Percentiles rank a stretch among this genome's conserved stretches.
Evolutionary conservation across 768 basidiomycete genomes (phyloP).

Genomic region (Termitomyces sp.): DNA sequence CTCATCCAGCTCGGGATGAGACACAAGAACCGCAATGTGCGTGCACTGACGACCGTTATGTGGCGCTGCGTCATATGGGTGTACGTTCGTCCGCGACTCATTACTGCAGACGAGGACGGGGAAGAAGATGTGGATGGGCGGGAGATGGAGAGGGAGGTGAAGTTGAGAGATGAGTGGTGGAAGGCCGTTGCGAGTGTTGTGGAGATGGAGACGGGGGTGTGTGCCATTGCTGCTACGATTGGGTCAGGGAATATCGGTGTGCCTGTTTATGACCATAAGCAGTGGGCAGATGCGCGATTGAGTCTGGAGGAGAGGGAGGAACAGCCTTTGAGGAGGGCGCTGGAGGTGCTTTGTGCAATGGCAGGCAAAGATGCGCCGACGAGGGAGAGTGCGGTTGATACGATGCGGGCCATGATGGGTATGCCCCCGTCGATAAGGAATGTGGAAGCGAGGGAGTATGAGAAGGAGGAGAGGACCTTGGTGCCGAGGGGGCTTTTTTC

Average conservation of each 20-base stretch:
- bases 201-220: conserved; percentile 14
- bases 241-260: conserved; percentile 9
- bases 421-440: conserved; percentile 6
- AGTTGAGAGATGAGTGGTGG: conserved; percentile 26
- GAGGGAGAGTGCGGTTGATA: conserved; percentile 50
- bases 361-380: conserved; percentile 43
- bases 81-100: conserved; percentile 48
- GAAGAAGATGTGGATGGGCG: conserved; percentile 23
- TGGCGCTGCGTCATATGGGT: conserved; percentile 68
- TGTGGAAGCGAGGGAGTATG: conserved; percentile 3
- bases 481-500: conserved; percentile 52
- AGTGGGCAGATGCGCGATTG: conserved; percentile 20
- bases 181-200: conserved; percentile 40
- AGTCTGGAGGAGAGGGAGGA: conserved; percentile 29
- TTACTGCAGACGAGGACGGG: conserved; percentile 24
- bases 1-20: conserved; percentile 51
- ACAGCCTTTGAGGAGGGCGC: conserved; percentile 36
- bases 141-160: conserved; percentile 21
- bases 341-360: conserved; percentile 53
- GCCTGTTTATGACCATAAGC: conserved; percentile 1
- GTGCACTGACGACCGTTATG: conserved; percentile 51
- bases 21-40: conserved; percentile 58
- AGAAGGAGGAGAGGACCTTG: conserved; percentile 27
- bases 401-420: conserved; percentile 33
- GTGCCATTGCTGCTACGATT: conserved; percentile 12